Percentiles rank a stretch among this genome's conserved stretches.
Evolutionary conservation across 164 flowering plant species (phyloP).

Genomic region (Santalum album): DNA sequence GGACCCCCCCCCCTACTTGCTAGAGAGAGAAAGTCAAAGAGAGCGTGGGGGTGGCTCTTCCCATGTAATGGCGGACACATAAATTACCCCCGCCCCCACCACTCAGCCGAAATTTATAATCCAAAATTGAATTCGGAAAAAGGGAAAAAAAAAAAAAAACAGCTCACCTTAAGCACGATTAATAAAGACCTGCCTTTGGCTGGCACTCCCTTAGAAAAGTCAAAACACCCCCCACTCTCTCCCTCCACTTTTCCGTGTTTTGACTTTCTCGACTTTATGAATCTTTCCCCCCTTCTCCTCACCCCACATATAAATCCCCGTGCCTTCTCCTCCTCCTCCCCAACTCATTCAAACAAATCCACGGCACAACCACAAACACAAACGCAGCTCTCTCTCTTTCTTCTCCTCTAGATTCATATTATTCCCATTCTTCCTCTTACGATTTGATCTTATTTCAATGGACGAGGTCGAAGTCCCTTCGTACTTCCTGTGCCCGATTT

Average conservation of each 20-base stretch:
- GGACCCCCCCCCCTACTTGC: too few species aligned
- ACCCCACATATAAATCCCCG: constrained; percentile 7
- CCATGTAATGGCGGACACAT: background rate
- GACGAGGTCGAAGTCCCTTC: background rate
- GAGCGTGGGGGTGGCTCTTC: too few species aligned
- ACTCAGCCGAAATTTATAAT: background rate
- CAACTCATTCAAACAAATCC: too few species aligned
- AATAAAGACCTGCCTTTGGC: constrained; percentile 2
- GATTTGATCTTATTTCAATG: background rate
- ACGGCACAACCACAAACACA: background rate
- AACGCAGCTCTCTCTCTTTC: background rate
- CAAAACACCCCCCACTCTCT: background rate
- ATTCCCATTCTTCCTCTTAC: too few species aligned
- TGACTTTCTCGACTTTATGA: constrained; percentile 8
- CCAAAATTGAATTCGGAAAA: too few species aligned
- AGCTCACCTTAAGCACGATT: too few species aligned
- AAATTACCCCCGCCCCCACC: background rate
- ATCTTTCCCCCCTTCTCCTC: too few species aligned
- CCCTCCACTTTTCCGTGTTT: constrained; percentile 10
- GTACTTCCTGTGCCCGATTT: constrained; percentile 2
- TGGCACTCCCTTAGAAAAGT: constrained; percentile 16
- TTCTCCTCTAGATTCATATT: background rate
- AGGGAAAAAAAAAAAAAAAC: too few species aligned
- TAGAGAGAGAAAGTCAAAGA: constrained; percentile 4
- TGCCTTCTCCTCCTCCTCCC: constrained; percentile 13